These are phyloP conservation scores for Gonium pectorale DNA, from an alignment of 139 green algal species.

Conservation along the genomic window DNA sequence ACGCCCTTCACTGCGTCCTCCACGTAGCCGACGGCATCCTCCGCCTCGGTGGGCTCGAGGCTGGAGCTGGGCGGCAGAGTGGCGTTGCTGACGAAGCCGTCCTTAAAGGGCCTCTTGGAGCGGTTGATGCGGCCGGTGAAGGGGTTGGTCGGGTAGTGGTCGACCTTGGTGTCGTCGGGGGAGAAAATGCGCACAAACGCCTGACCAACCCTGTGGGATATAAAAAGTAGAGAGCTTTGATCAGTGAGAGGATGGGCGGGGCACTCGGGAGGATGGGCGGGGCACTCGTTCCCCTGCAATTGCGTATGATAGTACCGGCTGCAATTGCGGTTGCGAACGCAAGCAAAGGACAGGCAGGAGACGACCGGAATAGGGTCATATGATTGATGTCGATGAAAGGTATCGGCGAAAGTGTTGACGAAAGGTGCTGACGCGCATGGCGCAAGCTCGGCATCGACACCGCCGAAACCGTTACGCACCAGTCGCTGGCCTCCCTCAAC, in stretches of 20 bases:
- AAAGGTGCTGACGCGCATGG: no score
- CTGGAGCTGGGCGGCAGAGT: slow-evolving; percentile 9
- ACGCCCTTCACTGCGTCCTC: slow-evolving; percentile 35
- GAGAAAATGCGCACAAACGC: slow-evolving; percentile 33
- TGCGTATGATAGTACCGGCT: no score
- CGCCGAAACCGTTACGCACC: neutral
- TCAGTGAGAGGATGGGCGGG: neutral
- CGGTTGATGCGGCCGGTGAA: slow-evolving; percentile 24
- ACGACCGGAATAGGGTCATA: no score
- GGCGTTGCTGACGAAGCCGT: slow-evolving; percentile 19
- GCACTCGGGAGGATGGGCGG: no score
- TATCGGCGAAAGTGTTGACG: no score
- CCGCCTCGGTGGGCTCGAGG: slow-evolving; percentile 19
- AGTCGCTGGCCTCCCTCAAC: slow-evolving; percentile 5
- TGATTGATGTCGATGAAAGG: no score
- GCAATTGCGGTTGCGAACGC: no score
- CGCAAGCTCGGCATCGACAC: no score
- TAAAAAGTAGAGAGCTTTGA: neutral
- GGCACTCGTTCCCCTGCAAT: no score
- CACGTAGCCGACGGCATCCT: slow-evolving; percentile 13
- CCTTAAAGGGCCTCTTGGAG: slow-evolving; percentile 14
- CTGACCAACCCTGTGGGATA: neutral
- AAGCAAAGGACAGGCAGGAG: no score
- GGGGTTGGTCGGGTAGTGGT: slow-evolving; percentile 7
- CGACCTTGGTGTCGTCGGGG: slow-evolving; percentile 23